Conservation (phyloP, 495 filamentous ascomycete species). For the Aspergillus conjunctus region DNA sequence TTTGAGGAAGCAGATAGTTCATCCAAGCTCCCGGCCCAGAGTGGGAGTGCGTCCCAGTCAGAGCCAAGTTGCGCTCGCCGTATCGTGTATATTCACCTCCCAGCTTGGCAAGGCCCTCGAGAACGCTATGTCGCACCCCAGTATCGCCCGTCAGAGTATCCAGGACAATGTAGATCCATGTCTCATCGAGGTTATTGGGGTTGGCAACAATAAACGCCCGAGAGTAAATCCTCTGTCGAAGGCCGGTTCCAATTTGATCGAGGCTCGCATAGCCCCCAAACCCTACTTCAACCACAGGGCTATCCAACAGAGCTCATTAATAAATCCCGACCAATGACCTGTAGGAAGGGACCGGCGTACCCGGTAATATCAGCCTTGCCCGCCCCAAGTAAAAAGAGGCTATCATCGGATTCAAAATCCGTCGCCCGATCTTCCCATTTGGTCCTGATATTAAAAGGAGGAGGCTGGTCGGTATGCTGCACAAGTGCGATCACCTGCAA, state of each 20-base stretch:
- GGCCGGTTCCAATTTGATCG: slow-evolving; percentile 81
- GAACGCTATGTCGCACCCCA: slow-evolving; percentile 81
- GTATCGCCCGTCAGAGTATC: slow-evolving; percentile 92
- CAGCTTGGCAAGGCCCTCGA: slow-evolving; percentile 66
- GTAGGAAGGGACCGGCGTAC: slow-evolving; percentile 39
- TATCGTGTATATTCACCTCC: slow-evolving; percentile 74
- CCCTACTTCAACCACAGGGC: slow-evolving; percentile 87
- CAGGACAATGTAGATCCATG: slow-evolving; percentile 86
- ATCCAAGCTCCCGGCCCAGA: slow-evolving; percentile 92
- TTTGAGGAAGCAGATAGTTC: slow-evolving; percentile 93
- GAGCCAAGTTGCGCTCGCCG: slow-evolving; percentile 79
- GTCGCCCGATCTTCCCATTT: slow-evolving; percentile 26
- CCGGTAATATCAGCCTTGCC: slow-evolving; percentile 96
- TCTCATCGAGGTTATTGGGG: slow-evolving; percentile 61
- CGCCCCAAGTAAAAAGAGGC: slow-evolving; percentile 79
- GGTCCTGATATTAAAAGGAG: slow-evolving; percentile 5
- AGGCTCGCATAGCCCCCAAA: slow-evolving; percentile 92
- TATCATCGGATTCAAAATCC: slow-evolving; percentile 32
- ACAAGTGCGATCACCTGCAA: slow-evolving; percentile 35
- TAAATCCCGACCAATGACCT: neutral
- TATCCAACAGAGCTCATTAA: slow-evolving; percentile 25
- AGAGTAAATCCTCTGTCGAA: slow-evolving; percentile 88
- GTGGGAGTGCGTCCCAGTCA: slow-evolving; percentile 94
- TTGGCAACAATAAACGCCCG: slow-evolving; percentile 88
- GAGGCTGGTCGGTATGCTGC: slow-evolving; percentile 21